Evolutionary conservation across 2,329 filamentous ascomycete species (phyloP), one percentile per base, ranked within the genome.

Genomic region (Neofusicoccum kwambonambiense): DNA sequence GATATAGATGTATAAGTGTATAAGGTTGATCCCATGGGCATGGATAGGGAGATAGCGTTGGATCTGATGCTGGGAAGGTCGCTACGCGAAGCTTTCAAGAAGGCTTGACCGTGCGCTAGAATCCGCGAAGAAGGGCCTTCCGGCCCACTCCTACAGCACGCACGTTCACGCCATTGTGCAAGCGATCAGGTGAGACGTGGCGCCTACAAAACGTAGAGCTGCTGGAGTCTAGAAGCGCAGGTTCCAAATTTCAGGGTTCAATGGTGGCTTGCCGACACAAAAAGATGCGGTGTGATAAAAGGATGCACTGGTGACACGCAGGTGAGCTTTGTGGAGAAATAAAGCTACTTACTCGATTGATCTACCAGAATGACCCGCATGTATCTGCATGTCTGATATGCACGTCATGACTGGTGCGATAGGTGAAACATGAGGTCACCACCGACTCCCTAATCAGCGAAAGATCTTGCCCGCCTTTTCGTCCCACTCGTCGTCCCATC

Each of bases 401-500:
- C 54, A 58, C 49, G 27, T 58, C 41, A 58, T 35, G 22, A 42
- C 12, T 13, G 39, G 37, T 57, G 39, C 44, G 42, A 57, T 37
- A 15, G n/a, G 17, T 57, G 11, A 12, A n/a, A 15, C 27, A 13
- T 27, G 7, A 37, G 13, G 34, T 19, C 42, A 44, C 42, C 42
- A 9, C 13, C 42, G 4, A 12, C 15, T 41, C 15, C 19, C 22
- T 17, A 15, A n/a, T 64, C 50, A 64, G 9, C 8, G 27, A 65
- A 97, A 83, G 3, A 96, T 78, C 52, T 84, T 85, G 11, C 90
- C 92, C 7, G 93, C 90, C 50, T 96, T 88, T 9, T 86, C 84
- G 81, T 96, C 88, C 95, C 95, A 99, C 75, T 97, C 93, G 69
- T 93, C 90, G 70, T 96, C 90, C 95, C 95, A 99, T 51, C 94